Evolutionary conservation across 2,329 filamentous ascomycete genomes (phyloP).

Genomic region (Paecilomyces dactylethromorphus): DNA sequence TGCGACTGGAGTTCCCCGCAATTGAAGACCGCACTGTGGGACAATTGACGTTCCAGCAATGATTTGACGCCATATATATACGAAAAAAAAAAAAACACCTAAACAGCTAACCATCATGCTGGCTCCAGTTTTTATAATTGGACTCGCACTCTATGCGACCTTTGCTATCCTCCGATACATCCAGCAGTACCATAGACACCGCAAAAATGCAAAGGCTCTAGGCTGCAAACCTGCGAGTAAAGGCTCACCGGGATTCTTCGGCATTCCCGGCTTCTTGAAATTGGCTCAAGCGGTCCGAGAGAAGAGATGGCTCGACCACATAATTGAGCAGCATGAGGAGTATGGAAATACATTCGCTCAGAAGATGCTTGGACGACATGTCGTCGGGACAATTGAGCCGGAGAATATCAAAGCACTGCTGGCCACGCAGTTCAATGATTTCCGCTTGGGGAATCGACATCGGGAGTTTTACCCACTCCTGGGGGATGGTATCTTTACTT

Average conservation of each 20-base stretch:
- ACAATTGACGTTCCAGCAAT: background rate
- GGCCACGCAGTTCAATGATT: conserved; percentile 75
- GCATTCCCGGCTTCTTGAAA: conserved; percentile 18
- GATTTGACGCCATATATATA: background rate
- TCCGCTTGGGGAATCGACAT: conserved; percentile 70
- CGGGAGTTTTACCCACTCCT: conserved; percentile 50
- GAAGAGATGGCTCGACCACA: conserved; percentile 23
- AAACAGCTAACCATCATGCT: conserved; percentile 5
- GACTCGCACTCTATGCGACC: conserved; percentile 13
- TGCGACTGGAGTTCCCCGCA: background rate
- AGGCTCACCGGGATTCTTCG: conserved; percentile 12
- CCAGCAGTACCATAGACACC: conserved; percentile 14
- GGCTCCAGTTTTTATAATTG: conserved; percentile 11
- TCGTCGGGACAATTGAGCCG: conserved; percentile 28
- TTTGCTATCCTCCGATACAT: conserved; percentile 17
- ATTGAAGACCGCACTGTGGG: background rate
- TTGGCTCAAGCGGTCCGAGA: conserved; percentile 18
- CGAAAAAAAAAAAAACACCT: background rate
- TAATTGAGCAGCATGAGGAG: conserved; percentile 15
- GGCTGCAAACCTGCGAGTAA: conserved; percentile 15
- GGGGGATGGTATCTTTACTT: conserved; percentile 52
- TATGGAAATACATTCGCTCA: conserved; percentile 20
- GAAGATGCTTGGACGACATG: conserved; percentile 10
- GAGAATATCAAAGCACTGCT: conserved; percentile 77
- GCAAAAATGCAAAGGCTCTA: conserved; percentile 17